phyloP scores from a whole-genome alignment of 2,329 filamentous ascomycete genomes.

The Pseudophaeomoniella oleicola region DNA sequence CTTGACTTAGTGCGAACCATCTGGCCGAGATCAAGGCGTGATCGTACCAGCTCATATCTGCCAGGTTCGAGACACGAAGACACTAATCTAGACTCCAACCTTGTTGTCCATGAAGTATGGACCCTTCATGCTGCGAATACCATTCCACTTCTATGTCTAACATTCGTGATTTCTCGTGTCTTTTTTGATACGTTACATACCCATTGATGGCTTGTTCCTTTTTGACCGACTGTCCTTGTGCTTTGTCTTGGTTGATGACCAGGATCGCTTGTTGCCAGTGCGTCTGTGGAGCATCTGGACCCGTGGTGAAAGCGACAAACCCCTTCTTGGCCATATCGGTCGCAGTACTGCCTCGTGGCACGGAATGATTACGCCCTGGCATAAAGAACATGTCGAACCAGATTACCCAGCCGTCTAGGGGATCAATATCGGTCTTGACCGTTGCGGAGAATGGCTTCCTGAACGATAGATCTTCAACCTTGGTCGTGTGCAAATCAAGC shows the following conservation, averaged over 20 bases:
- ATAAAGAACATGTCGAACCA: slow-evolving; percentile 95
- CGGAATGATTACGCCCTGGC: slow-evolving; percentile 35
- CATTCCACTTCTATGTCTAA: slow-evolving; percentile 36
- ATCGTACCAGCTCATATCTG: too few relatives aligned
- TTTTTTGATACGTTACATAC: slow-evolving; percentile 54
- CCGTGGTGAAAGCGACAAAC: slow-evolving; percentile 70
- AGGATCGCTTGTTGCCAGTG: slow-evolving; percentile 85
- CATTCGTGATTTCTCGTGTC: slow-evolving; percentile 53
- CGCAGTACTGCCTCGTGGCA: slow-evolving; percentile 41
- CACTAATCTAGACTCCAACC: too few relatives aligned
- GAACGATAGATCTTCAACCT: slow-evolving; percentile 61
- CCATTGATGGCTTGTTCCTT: slow-evolving; percentile 48
- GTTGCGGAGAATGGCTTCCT: slow-evolving; percentile 50
- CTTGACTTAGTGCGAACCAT: too few relatives aligned
- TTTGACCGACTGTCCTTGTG: slow-evolving; percentile 28
- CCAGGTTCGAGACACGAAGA: too few relatives aligned
- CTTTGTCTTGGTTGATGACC: slow-evolving; percentile 44
- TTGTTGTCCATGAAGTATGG: too few relatives aligned
- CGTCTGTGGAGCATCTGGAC: slow-evolving; percentile 59
- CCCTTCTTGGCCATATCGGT: slow-evolving; percentile 51
- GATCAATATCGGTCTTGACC: slow-evolving; percentile 24
- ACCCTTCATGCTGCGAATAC: too few relatives aligned
- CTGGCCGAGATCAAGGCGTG: too few relatives aligned
- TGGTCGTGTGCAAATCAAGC: slow-evolving; percentile 62
- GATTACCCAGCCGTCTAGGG: slow-evolving; percentile 71